These are phyloP conservation scores for Marchantia paleacea DNA, from an alignment of 225 moss, liverwort and hornwort genomes.

Conservation along the genomic window DNA sequence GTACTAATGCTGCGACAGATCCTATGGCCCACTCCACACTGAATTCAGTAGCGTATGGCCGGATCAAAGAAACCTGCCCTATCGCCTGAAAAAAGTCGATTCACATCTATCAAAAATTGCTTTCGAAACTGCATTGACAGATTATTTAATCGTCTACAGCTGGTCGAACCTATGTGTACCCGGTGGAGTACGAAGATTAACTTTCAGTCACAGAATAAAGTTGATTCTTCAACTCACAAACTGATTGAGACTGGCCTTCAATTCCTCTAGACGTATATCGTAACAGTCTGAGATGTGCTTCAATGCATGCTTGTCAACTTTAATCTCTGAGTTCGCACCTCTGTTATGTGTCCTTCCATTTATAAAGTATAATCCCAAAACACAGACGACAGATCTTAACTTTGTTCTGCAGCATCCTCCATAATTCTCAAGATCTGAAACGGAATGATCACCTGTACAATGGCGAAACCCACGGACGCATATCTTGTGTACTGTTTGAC, in stretches of 20 bases:
- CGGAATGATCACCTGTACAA: constrained; percentile 55
- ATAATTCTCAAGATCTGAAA: neutral
- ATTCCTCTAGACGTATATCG: too few relatives aligned
- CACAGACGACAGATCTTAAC: neutral
- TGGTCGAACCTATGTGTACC: neutral
- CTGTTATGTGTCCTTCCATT: too few relatives aligned
- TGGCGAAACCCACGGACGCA: constrained; percentile 73
- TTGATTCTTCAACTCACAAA: neutral
- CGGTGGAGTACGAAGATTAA: neutral
- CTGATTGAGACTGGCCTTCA: neutral
- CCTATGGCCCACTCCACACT: constrained; percentile 76
- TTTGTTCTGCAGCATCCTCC: neutral
- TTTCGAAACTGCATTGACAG: neutral
- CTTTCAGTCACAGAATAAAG: neutral
- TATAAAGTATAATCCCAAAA: neutral
- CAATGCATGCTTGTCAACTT: too few relatives aligned
- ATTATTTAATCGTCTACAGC: neutral
- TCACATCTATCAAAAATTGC: neutral
- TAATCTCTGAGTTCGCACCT: too few relatives aligned
- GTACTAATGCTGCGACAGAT: constrained; percentile 72
- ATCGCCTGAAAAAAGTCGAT: constrained; percentile 58
- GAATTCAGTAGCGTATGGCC: constrained; percentile 83
- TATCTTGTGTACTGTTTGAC: constrained; percentile 79
- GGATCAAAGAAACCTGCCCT: constrained; percentile 85
- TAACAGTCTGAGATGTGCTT: too few relatives aligned